Evolutionary conservation across 805 yeast genomes (phyloP).

Genomic region (Metschnikowia peoriensis): DNA sequence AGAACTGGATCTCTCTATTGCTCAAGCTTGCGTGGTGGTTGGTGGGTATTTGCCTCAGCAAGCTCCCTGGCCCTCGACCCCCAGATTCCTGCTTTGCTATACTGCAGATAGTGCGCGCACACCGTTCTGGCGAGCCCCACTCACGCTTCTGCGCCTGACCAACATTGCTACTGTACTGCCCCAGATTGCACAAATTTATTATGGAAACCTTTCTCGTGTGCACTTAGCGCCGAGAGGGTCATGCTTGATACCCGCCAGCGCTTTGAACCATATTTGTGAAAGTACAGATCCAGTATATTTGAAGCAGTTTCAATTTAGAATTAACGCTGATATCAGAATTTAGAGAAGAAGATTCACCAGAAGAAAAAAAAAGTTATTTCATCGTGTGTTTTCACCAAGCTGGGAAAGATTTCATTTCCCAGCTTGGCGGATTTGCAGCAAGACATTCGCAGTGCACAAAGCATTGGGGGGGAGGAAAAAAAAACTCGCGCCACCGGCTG

Average conservation of each 20-base stretch:
- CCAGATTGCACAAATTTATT: background rate
- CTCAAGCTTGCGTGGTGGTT: background rate
- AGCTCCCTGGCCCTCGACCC: constrained; percentile 17
- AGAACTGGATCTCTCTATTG: background rate
- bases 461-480: too few species aligned
- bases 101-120: constrained; percentile 11
- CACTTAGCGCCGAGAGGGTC: background rate
- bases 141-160: background rate
- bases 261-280: background rate
- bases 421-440: background rate
- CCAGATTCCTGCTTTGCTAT: constrained; percentile 19
- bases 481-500: background rate
- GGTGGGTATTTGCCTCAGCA: constrained; percentile 6
- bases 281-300: background rate
- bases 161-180: constrained; percentile 6
- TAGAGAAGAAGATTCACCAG: too few species aligned
- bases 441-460: background rate
- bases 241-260: background rate
- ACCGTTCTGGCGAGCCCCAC: background rate
- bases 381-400: too few species aligned
- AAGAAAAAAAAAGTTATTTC: too few species aligned
- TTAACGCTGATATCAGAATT: too few species aligned
- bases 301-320: background rate
- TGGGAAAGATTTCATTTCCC: background rate
- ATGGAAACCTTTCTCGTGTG: background rate